Conservation (phyloP, 495 filamentous ascomycete genomes). For the Cudoniella acicularis region DNA sequence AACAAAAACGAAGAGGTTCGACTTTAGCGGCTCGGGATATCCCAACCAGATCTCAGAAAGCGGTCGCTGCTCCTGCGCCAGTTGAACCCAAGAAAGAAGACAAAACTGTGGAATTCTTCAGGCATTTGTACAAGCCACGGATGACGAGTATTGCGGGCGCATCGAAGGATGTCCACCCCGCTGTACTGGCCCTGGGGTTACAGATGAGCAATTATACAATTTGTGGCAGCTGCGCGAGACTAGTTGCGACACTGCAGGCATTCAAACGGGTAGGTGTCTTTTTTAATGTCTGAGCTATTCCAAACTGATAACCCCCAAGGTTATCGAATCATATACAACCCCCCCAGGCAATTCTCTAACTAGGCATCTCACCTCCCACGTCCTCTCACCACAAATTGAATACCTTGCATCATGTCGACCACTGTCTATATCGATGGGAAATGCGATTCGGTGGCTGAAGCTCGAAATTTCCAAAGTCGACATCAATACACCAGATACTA, state of each 20-base stretch:
- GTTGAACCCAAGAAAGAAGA: slow-evolving; percentile 50
- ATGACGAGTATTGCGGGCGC: slow-evolving; percentile 70
- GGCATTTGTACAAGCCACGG: slow-evolving; percentile 78
- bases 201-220: slow-evolving; percentile 88
- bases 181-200: slow-evolving; percentile 78
- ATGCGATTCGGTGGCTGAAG: slow-evolving; percentile 92
- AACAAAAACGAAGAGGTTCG: slow-evolving; percentile 29
- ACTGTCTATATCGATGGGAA: slow-evolving; percentile 90
- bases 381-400: slow-evolving; percentile 89
- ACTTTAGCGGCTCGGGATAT: slow-evolving; percentile 25
- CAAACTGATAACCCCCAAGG: slow-evolving; percentile 44
- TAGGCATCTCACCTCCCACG: slow-evolving; percentile 87
- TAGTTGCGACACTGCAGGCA: slow-evolving; percentile 80
- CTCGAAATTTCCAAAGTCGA: slow-evolving; percentile 81
- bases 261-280: slow-evolving; percentile 72
- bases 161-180: slow-evolving; percentile 85
- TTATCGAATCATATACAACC: slow-evolving; percentile 88
- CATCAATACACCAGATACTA: slow-evolving; percentile 69
- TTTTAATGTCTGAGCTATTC: no score
- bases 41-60: slow-evolving; percentile 29
- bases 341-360: slow-evolving; percentile 77
- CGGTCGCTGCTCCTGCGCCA: slow-evolving; percentile 34
- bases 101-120: slow-evolving; percentile 75
- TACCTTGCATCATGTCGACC: slow-evolving; percentile 90
- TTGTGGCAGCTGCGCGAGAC: slow-evolving; percentile 84